phyloP scores from a whole-genome alignment of 2,329 filamentous ascomycete genomes.

The Pseudocercospora musae region DNA sequence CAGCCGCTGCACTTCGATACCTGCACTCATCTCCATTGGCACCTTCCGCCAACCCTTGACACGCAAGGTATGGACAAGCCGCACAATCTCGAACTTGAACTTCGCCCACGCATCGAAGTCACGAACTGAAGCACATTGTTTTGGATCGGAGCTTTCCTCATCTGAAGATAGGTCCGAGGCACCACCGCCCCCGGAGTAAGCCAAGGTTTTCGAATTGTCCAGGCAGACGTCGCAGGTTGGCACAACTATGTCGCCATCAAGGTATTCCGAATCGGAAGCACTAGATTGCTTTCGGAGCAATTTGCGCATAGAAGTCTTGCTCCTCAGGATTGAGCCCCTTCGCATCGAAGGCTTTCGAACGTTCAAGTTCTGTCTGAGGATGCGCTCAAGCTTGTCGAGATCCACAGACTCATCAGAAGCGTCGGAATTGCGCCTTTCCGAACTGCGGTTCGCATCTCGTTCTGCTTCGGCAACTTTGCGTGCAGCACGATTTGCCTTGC shows the following conservation, averaged over 20 bases:
- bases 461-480: conserved; percentile 9
- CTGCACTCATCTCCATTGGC: conserved; percentile 65
- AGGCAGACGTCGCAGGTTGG: conserved; percentile 79
- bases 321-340: conserved; percentile 21
- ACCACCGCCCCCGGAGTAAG: conserved; percentile 60
- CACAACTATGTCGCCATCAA: conserved; percentile 77
- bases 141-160: conserved; percentile 27
- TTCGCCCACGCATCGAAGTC: conserved; percentile 66
- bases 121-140: conserved; percentile 27
- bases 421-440: conserved; percentile 18
- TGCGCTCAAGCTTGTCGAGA: conserved; percentile 75
- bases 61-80: conserved; percentile 80
- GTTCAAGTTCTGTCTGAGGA: conserved; percentile 62
- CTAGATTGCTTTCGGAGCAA: conserved; percentile 40
- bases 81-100: conserved; percentile 91
- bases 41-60: conserved; percentile 90
- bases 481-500: conserved; percentile 30
- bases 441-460: neutral
- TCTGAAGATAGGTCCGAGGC: conserved; percentile 51
- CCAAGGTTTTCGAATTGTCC: conserved; percentile 86
- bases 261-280: conserved; percentile 79
- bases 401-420: conserved; percentile 44
- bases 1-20: conserved; percentile 68
- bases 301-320: conserved; percentile 29
- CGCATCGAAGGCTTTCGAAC: conserved; percentile 27